A percentile compares a stretch with the other conserved stretches of the same genome.
Conservation (phyloP, 2,329 filamentous ascomycete species). For the Arthrocladium fulminans region DNA sequence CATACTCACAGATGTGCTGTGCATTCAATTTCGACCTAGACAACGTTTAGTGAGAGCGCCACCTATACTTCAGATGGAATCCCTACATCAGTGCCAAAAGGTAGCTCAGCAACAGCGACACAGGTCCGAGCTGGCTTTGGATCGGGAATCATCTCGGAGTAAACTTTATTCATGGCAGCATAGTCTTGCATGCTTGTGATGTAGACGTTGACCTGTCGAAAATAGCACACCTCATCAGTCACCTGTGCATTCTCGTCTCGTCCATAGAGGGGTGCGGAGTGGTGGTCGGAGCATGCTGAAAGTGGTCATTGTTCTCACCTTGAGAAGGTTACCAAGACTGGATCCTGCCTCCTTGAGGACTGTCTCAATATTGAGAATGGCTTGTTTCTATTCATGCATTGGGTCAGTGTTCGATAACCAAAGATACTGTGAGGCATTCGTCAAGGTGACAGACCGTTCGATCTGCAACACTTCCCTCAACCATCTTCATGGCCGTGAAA, state of each 20-base stretch:
- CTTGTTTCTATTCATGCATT: conserved; percentile 7
- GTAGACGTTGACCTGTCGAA: conserved; percentile 17
- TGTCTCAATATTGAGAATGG: conserved; percentile 13
- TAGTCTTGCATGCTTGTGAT: conserved; percentile 17
- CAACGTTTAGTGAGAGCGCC: background rate
- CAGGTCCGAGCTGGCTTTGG: conserved; percentile 23
- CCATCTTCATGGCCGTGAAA: conserved; percentile 19
- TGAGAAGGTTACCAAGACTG: conserved; percentile 15
- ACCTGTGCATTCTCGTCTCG: background rate
- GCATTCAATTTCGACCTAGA: conserved; percentile 23
- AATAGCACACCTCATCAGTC: background rate
- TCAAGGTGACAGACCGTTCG: conserved; percentile 19
- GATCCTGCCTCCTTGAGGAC: conserved; percentile 15
- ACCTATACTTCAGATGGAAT: background rate
- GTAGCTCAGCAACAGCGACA: conserved; percentile 22
- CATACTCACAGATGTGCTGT: conserved; percentile 21
- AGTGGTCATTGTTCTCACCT: conserved; percentile 8
- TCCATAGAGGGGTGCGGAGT: background rate
- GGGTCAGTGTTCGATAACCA: background rate
- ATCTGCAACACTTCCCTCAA: conserved; percentile 21
- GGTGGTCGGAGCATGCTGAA: background rate
- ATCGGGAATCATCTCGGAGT: conserved; percentile 18
- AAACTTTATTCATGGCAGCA: conserved; percentile 17
- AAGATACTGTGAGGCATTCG: background rate
- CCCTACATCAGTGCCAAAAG: conserved; percentile 21